Percentiles rank a stretch among this genome's conserved stretches.
phyloP scores from a whole-genome alignment of 768 basidiomycete species.

The Trametes cubensis region DNA sequence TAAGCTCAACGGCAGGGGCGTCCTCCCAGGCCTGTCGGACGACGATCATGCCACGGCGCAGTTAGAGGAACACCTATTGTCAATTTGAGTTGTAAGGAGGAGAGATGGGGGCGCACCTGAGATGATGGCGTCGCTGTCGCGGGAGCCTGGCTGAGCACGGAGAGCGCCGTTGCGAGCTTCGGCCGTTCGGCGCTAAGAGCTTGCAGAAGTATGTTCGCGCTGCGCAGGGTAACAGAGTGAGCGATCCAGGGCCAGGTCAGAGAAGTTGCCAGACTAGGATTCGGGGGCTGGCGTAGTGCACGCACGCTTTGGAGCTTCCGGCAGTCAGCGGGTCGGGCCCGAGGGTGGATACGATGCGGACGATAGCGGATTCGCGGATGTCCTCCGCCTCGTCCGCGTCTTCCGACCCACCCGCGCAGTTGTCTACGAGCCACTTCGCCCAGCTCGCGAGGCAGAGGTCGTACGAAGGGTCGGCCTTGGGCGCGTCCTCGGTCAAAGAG shows the following conservation, averaged over 20 bases:
- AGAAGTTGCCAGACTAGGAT: not conserved
- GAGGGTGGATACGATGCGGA: constrained; percentile 50
- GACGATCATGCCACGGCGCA: not conserved
- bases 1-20: constrained; percentile 48
- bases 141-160: constrained; percentile 11
- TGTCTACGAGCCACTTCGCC: constrained; percentile 62
- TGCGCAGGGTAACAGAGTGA: constrained; percentile 9
- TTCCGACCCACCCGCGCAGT: constrained; percentile 36
- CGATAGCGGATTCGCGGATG: constrained; percentile 48
- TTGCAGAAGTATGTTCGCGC: constrained; percentile 42
- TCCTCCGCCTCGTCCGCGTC: constrained; percentile 39
- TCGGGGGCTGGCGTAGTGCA: not conserved
- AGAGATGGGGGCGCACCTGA: constrained; percentile 2
- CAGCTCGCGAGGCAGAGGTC: constrained; percentile 68
- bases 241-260: not conserved
- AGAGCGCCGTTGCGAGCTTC: constrained; percentile 17
- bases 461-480: constrained; percentile 46
- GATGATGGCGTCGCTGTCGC: not conserved
- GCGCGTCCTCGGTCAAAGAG: constrained; percentile 24
- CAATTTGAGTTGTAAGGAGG: not conserved
- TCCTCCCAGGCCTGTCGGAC: constrained; percentile 52
- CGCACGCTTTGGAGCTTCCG: constrained; percentile 40
- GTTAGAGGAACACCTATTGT: not conserved
- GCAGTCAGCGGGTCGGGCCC: constrained; percentile 38
- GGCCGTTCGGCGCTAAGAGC: constrained; percentile 43